Percentiles rank a stretch among this genome's conserved stretches.
Conservation (phyloP, 2,329 filamentous ascomycete species). For the Podosphaera fusca region DNA sequence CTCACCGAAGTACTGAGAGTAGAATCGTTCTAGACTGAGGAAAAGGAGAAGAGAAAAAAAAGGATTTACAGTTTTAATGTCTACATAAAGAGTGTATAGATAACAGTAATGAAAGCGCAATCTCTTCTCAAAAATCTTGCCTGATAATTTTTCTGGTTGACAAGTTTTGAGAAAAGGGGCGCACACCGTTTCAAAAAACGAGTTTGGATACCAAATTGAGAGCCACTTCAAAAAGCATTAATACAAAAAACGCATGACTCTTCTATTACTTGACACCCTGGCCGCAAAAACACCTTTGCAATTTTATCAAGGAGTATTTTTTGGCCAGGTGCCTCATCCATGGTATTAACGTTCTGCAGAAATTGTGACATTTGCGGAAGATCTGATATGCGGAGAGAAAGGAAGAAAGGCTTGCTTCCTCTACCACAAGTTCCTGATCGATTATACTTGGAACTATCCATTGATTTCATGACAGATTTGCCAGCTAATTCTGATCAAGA, state of each 20-base stretch:
- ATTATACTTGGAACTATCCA: background rate
- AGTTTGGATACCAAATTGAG: background rate
- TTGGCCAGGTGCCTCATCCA: background rate
- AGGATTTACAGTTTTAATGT: too few relatives aligned
- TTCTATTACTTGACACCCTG: background rate
- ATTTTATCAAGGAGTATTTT: background rate
- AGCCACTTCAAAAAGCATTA: background rate
- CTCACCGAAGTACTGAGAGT: too few relatives aligned
- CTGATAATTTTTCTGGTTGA: too few relatives aligned
- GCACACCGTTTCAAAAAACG: background rate
- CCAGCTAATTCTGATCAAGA: background rate
- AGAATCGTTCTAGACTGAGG: too few relatives aligned
- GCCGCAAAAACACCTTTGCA: background rate
- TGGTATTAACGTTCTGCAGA: background rate
- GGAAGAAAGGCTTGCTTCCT: background rate
- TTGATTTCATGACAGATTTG: background rate
- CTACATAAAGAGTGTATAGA: too few relatives aligned
- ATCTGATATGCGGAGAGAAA: background rate
- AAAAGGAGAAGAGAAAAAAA: too few relatives aligned
- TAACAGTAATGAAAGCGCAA: too few relatives aligned
- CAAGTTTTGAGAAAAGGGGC: background rate
- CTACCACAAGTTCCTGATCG: background rate
- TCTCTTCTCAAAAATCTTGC: too few relatives aligned
- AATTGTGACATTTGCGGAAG: background rate
- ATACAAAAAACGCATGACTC: background rate